Evolutionary conservation across 768 basidiomycete genomes (phyloP), one percentile per base, ranked within the genome.

Genomic region (Boletus sp.): DNA sequence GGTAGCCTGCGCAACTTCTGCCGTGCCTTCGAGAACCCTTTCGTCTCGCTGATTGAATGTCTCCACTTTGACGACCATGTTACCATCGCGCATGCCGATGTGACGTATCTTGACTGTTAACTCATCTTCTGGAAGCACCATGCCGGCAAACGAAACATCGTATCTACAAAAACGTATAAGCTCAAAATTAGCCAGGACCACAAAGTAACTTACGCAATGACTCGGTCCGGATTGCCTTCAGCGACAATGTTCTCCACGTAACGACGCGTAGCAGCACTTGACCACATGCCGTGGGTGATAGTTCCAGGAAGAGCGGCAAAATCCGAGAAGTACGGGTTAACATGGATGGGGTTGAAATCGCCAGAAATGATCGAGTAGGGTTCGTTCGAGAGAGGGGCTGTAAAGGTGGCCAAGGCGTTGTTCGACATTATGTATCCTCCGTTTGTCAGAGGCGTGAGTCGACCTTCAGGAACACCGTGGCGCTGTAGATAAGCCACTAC

Each of bases 271-370:
- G 95, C 94, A 46, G 97, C 97, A 62, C 90, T 93, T 2, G 93
- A 87, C 92, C 93, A 98, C 76, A 98, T 83, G 50, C 97, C 97
- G 65, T 98, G 97, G 4, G 97, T 98, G 66, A 99, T 98, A 10
- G 97, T 99, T 14, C 90, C 88, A 25, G 96, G 95, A 14, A 99
- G 84, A 6, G 86, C 83, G 2, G 96, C 95, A 57, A 88, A 92
- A 69, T 93, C 88, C 23, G 97, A 84, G 77, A 99, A 98, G 79
- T 98, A 98, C 0, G 97, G 96, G 73, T 99, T 98, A 71, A 97
- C 79, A 70, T 99, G 97, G 62, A 99, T 99, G 29, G 97, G 97
- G 72, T 99, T 98, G 79, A 93, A 98, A 73, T 99, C 96, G 42
- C 96, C 95, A 0, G 97, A 99, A 45, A 95, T 82, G 71, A 86